Evolutionary conservation across 83 land plant species (phyloP).

Genomic region (Isoetes engelmannii): DNA sequence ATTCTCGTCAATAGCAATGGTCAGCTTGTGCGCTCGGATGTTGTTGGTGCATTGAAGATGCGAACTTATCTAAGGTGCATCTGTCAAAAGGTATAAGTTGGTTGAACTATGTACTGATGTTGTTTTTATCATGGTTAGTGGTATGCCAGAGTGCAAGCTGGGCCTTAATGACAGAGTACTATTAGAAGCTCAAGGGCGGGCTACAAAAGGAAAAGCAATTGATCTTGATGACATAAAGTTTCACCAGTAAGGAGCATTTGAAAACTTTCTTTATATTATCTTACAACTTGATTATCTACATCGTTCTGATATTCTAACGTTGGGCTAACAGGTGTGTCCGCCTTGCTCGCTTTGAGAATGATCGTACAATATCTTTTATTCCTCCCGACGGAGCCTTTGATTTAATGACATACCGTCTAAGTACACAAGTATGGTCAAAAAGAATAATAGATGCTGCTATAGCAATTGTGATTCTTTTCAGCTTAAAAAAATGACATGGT

Average conservation of each 20-base stretch:
- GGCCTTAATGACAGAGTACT: slow-evolving; percentile 93
- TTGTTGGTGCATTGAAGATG: slow-evolving; percentile 99
- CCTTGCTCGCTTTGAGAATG: slow-evolving; percentile 94
- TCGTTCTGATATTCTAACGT: background rate
- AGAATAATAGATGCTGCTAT: background rate
- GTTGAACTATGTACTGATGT: background rate
- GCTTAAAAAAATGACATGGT: background rate
- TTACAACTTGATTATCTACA: background rate
- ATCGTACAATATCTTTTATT: slow-evolving; percentile 93
- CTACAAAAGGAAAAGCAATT: slow-evolving; percentile 95
- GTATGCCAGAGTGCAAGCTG: slow-evolving; percentile 99
- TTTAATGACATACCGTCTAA: slow-evolving; percentile 92
- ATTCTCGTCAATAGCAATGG: slow-evolving; percentile 98
- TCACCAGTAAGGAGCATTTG: slow-evolving; percentile 65
- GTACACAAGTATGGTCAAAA: slow-evolving; percentile 63
- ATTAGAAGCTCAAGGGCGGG: slow-evolving; percentile 91
- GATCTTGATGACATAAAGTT: slow-evolving; percentile 97
- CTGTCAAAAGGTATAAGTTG: background rate
- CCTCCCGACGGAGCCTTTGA: slow-evolving; percentile 99
- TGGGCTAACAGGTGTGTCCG: slow-evolving; percentile 76
- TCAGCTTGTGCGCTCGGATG: slow-evolving; percentile 92
- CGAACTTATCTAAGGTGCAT: slow-evolving; percentile 87
- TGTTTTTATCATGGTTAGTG: slow-evolving; percentile 43
- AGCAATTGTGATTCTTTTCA: background rate
- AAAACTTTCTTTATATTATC: background rate